Evolutionary conservation across 179 eudicot genomes (phyloP), one percentile per base, ranked within the genome.

Genomic region (Corrigiola litoralis): DNA sequence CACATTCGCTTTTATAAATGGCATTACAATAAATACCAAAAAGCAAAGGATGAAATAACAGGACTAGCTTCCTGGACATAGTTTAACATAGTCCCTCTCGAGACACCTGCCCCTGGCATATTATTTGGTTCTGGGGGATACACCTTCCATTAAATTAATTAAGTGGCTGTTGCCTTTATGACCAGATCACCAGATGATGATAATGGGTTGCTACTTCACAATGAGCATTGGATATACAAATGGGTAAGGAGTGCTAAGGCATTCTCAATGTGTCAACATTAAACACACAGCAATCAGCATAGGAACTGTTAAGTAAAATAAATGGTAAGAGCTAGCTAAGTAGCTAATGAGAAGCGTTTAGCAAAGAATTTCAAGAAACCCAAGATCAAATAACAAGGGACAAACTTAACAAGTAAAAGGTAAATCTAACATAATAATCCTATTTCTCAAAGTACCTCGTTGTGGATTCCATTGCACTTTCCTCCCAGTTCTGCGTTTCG

Each of bases 391-490:
- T 16, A 12, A 32, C 21, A 25, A 28, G 47, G 6, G 2, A 33
- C 17, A 61, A 25, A 24, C 17, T 47, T 1, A 44, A 57, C 27
- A 32, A 23, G 40, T 2, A 20, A 47, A 57, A 12, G 13, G 38
- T 28, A 37, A n/a, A 34, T 23, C 41, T 20, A 50, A 55, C 24
- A 37, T 59, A 59, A 47, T 33, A 21, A 24, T 63, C 37, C 31
- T 8, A 20, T 38, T 2, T 13, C 21, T 23, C 38, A 3, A 27
- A 37, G 38, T 70, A 75, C 79, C 79, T 75, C 40, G 65, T 55
- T 71, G 54, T 32, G 60, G 75, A 61, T 71, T 75, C 79, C 79
- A 75, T 20, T 33, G 24, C 46, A 70, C 79, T 61, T 75, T 71
- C 61, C 50, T 75, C 49, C 45, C 61, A 36, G 18, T 20, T 44